Conservation (phyloP, 225 moss, liverwort and hornwort species). For the Asterella californica region DNA sequence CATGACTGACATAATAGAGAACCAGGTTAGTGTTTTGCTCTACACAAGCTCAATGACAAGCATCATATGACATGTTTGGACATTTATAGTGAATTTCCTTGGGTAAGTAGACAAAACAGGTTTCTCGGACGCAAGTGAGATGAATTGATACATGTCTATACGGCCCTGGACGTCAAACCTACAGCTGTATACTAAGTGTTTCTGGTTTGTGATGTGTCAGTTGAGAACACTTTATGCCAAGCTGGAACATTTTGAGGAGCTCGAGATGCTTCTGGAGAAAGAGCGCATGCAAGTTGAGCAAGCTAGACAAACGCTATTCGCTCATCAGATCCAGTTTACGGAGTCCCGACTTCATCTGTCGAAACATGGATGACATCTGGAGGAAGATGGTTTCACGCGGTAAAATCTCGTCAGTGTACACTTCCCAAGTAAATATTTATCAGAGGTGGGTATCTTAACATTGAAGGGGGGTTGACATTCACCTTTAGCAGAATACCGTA, state of each 20-base stretch:
- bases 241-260: slow-evolving; percentile 88
- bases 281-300: slow-evolving; percentile 78
- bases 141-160: too few relatives aligned
- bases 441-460: too few relatives aligned
- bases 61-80: not conserved
- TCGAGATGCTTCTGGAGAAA: slow-evolving; percentile 83
- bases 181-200: not conserved
- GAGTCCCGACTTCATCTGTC: slow-evolving; percentile 50
- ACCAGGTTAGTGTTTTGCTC: slow-evolving; percentile 56
- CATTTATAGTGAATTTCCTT: too few relatives aligned
- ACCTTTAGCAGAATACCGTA: too few relatives aligned
- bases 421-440: not conserved
- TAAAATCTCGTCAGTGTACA: not conserved
- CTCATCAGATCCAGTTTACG: slow-evolving; percentile 73
- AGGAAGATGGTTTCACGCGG: not conserved
- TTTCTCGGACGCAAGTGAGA: too few relatives aligned
- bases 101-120: too few relatives aligned
- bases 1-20: slow-evolving; percentile 80
- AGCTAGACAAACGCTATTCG: slow-evolving; percentile 67
- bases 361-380: slow-evolving; percentile 29
- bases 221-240: slow-evolving; percentile 77
- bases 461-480: too few relatives aligned
- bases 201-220: slow-evolving; percentile 30
- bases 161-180: not conserved
- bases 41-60: not conserved